Evolutionary conservation across 805 yeast species (phyloP).

Genomic region (Wickerhamiella cacticola): DNA sequence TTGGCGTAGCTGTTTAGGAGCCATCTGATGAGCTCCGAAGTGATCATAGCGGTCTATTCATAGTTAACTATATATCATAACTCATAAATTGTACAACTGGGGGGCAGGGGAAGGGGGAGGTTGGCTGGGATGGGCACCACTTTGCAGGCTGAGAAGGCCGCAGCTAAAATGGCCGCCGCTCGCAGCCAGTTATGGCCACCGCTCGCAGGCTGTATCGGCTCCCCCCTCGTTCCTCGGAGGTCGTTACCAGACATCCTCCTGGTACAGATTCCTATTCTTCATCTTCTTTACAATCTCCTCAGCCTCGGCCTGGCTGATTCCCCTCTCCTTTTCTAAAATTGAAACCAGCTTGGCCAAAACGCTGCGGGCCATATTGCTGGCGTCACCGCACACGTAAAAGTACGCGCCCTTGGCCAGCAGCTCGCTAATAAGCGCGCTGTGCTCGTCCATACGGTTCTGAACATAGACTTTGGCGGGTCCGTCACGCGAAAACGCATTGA

Average conservation of each 20-base stretch:
- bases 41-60: no score
- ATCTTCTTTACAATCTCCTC: slow-evolving; percentile 63
- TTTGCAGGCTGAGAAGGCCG: no score
- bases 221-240: background rate
- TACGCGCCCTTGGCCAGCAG: slow-evolving; percentile 60
- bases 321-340: slow-evolving; percentile 52
- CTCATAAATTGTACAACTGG: no score
- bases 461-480: slow-evolving; percentile 58
- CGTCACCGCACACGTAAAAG: slow-evolving; percentile 95
- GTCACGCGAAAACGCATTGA: slow-evolving; percentile 82
- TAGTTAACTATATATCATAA: no score
- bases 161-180: no score
- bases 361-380: slow-evolving; percentile 88
- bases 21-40: no score
- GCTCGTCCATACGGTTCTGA: slow-evolving; percentile 56
- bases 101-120: no score
- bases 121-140: no score
- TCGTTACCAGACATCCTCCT: slow-evolving; percentile 90
- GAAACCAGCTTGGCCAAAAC: slow-evolving; percentile 59
- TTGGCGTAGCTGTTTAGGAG: no score
- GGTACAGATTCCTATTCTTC: slow-evolving; percentile 78
- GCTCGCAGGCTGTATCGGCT: no score
- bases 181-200: no score
- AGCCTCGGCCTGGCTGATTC: slow-evolving; percentile 55
- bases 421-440: slow-evolving; percentile 39